These are phyloP conservation scores for Solanum appendiculatum DNA, from an alignment of 257 asterid genomes.

Conservation along the genomic window DNA sequence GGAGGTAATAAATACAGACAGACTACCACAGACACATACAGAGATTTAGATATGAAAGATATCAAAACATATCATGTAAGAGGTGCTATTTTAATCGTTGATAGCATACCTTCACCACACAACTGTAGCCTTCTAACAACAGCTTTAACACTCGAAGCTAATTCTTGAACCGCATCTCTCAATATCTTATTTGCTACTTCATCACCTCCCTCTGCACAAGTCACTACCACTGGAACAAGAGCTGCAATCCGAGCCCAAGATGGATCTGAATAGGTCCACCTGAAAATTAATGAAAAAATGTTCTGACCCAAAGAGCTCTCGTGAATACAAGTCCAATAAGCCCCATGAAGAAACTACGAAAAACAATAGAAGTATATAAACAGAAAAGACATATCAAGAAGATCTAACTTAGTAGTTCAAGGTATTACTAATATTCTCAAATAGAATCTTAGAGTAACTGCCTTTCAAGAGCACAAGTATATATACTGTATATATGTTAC, in stretches of 20 bases:
- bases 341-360: background rate
- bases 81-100: no score
- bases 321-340: background rate
- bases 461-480: background rate
- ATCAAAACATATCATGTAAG: no score
- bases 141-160: slow-evolving; percentile 77
- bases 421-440: background rate
- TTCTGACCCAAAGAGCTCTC: background rate
- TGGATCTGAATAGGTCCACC: slow-evolving; percentile 81
- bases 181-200: slow-evolving; percentile 50
- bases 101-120: slow-evolving; percentile 56
- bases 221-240: slow-evolving; percentile 58
- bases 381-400: background rate
- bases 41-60: background rate
- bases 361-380: background rate
- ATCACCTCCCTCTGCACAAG: slow-evolving; percentile 69
- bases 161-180: slow-evolving; percentile 51
- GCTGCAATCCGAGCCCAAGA: slow-evolving; percentile 80
- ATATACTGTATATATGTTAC: background rate
- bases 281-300: slow-evolving; percentile 10
- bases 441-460: background rate
- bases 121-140: slow-evolving; percentile 62
- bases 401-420: background rate
- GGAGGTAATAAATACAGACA: background rate
- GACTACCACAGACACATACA: background rate